phyloP scores from a whole-genome alignment of 495 filamentous ascomycete genomes.

The Apiosordaria backusii region DNA sequence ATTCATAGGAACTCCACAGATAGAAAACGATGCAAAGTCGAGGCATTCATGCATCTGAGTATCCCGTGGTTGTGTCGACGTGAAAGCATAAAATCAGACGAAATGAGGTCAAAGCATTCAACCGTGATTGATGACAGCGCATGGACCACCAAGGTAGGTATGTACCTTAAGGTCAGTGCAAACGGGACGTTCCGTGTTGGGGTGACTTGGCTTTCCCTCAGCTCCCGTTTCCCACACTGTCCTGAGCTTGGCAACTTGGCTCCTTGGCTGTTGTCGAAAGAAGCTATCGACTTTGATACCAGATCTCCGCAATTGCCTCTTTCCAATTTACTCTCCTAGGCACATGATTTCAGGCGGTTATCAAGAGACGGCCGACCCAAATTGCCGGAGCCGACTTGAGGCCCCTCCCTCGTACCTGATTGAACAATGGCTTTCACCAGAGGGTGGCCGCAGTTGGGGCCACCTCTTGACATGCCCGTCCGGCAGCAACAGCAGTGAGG shows the following conservation, averaged over 20 bases:
- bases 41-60: background rate
- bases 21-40: background rate
- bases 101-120: background rate
- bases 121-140: background rate
- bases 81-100: background rate
- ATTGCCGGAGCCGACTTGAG: constrained; percentile 4
- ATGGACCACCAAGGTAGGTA: background rate
- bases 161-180: constrained; percentile 4
- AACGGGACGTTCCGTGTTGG: constrained; percentile 8
- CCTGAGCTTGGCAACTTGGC: constrained; percentile 3
- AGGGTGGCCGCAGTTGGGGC: background rate
- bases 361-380: constrained; percentile 12
- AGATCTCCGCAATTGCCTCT: background rate
- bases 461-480: background rate
- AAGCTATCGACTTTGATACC: background rate
- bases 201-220: background rate
- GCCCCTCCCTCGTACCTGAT: background rate
- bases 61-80: background rate
- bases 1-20: background rate
- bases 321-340: background rate
- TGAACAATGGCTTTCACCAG: constrained; percentile 6
- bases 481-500: background rate
- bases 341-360: constrained; percentile 7
- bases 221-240: background rate
- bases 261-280: background rate